Base-by-base conservation (phyloP, 768 basidiomycete species). In the Lanmaoa pseudosensibilis region DNA sequence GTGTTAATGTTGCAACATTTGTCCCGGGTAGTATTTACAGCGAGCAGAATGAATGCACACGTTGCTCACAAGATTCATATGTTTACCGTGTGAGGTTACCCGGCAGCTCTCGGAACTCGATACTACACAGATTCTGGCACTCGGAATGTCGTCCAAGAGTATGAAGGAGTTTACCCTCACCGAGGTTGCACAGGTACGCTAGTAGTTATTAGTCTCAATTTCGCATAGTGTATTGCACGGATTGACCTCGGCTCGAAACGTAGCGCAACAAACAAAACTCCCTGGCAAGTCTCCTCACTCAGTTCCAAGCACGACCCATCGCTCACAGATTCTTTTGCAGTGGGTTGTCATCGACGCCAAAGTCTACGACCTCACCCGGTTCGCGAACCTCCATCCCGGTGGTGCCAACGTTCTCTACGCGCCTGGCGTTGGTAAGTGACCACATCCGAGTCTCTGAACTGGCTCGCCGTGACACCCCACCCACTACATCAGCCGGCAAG, bases 201-300 rank as follows among this genome's bases (percentile, higher is more conserved):
- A 76, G 65, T 23, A 30, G 27, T 27, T 49, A 76, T 65, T 25
- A 30, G 27, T 27, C 12, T 52, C 13, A 7, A 23, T 4, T 15
- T 6, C 11, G 34, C 45, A 30, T 49, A 16, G 30, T 10, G 5
- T 50, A 39, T 45, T 32, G 18, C n/a, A 32, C 3, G 32, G 9
- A 38, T 33, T 52, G 23, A 47, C 32, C 50, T 50, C 15, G 19
- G 7, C 32, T 47, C 37, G 38, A 33, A 48, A 45, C 49, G 12
- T 59, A 97, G 94, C 94, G 97, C 73, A 92, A 94, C 78, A 87
- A 83, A 65, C 83, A 86, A 64, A 91, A 88, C 46, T 87, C 95
- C 71, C 71, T 97, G 61, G 90, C 88, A 58, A 67, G 83, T 75
- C 27, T 50, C 36, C 16, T 41, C 30, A 15, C 19, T 9, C 2